phyloP scores from a whole-genome alignment of 345 rosid genomes.

The Acer saccharum region DNA sequence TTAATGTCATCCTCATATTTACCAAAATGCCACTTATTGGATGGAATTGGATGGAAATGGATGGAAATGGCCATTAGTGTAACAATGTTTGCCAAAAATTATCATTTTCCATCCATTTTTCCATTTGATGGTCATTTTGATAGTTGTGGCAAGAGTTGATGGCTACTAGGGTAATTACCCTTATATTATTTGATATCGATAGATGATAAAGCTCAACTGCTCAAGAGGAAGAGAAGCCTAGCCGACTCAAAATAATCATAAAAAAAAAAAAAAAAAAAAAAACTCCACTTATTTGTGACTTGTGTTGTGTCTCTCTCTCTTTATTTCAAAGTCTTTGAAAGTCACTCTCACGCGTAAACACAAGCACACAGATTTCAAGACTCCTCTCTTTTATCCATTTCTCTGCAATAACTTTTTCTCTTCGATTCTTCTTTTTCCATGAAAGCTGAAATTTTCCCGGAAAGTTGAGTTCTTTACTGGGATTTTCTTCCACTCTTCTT shows the following conservation, averaged over 20 bases:
- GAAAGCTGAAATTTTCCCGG: not conserved
- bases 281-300: not conserved
- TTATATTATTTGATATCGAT: too few relatives aligned
- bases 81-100: too few relatives aligned
- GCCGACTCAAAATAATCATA: slow-evolving; percentile 9
- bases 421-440: not conserved
- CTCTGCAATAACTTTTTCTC: not conserved
- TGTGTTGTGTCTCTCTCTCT: not conserved
- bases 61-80: too few relatives aligned
- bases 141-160: too few relatives aligned
- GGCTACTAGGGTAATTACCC: too few relatives aligned
- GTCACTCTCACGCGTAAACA: slow-evolving; percentile 43
- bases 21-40: too few relatives aligned
- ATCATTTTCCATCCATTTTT: too few relatives aligned
- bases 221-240: slow-evolving; percentile 9
- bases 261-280: too few relatives aligned
- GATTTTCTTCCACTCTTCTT: not conserved
- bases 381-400: not conserved
- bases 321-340: slow-evolving; percentile 19
- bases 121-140: too few relatives aligned
- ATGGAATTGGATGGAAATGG: too few relatives aligned
- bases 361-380: slow-evolving; percentile 7
- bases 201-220: not conserved
- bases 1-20: too few relatives aligned
- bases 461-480: not conserved